A percentile compares a stretch with the other conserved stretches of the same genome.
These are phyloP conservation scores for Berberis thunbergii DNA, from an alignment of 164 flowering plant genomes.

Conservation along the genomic window DNA sequence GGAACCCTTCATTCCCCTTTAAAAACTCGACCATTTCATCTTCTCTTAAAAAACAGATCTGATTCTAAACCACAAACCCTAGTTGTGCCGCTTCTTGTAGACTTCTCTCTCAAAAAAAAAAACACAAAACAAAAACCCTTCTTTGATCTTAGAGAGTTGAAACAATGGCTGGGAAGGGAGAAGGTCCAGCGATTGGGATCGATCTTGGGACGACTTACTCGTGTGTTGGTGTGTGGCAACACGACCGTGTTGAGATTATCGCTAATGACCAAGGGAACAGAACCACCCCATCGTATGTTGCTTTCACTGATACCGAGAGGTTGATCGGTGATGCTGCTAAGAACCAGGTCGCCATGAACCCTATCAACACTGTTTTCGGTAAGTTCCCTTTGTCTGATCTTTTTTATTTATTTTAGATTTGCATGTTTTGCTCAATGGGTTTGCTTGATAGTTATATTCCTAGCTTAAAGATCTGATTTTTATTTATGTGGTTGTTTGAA, in stretches of 20 bases:
- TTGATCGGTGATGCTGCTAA: slow-evolving; percentile 30
- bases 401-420: not conserved
- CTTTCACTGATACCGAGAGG: slow-evolving; percentile 24
- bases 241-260: slow-evolving; percentile 17
- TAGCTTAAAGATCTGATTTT: not conserved
- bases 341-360: slow-evolving; percentile 53
- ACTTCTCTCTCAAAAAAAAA: too few species aligned
- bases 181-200: too few species aligned
- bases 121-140: too few species aligned
- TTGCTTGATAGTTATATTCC: not conserved
- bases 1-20: too few species aligned
- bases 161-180: not conserved
- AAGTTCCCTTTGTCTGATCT: not conserved
- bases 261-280: slow-evolving; percentile 45
- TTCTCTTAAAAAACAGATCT: too few species aligned
- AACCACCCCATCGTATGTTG: slow-evolving; percentile 50
- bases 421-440: not conserved
- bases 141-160: too few species aligned
- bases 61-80: too few species aligned
- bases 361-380: slow-evolving; percentile 47
- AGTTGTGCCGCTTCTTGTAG: too few species aligned
- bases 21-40: too few species aligned
- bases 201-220: too few species aligned
- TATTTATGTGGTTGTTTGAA: not conserved
- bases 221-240: too few species aligned